phyloP scores from a whole-genome alignment of 202 grass and related monocot species.

The Carex arenaria region DNA sequence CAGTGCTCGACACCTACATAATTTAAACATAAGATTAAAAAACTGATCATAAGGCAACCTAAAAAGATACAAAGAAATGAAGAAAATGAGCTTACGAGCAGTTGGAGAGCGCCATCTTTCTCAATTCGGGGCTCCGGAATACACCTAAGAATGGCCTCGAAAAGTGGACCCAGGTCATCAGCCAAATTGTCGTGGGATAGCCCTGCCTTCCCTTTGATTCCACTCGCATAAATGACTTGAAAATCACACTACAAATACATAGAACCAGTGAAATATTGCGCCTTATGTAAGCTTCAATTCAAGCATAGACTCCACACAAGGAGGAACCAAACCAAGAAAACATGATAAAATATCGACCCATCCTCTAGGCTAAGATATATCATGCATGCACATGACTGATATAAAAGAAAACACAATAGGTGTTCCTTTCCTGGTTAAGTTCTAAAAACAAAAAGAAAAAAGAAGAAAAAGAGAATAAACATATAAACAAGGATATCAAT shows the following conservation, averaged over 20 bases:
- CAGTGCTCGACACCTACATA: constrained; percentile 80
- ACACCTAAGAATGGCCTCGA: constrained; percentile 97
- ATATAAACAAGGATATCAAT: not conserved
- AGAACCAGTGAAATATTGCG: constrained; percentile 15
- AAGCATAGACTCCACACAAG: not conserved
- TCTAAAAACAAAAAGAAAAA: not conserved
- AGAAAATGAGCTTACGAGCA: constrained; percentile 66
- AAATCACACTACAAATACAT: constrained; percentile 82
- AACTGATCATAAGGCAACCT: not conserved
- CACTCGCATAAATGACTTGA: constrained; percentile 93
- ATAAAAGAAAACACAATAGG: not conserved
- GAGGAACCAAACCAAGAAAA: not conserved
- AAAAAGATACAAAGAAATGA: not conserved
- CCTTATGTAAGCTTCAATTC: not conserved
- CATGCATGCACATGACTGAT: not conserved
- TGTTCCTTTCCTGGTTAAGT: not conserved
- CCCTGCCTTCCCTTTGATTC: constrained; percentile 91
- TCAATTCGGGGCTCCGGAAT: constrained; percentile 92
- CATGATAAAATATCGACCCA: not conserved
- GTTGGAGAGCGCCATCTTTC: constrained; percentile 79
- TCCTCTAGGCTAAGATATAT: not conserved
- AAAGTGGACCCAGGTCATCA: constrained; percentile 93
- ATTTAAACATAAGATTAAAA: not conserved
- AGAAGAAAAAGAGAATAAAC: not conserved
- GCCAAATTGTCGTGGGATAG: constrained; percentile 72